Evolutionary conservation across 768 basidiomycete genomes (phyloP), one percentile per base, ranked within the genome.

Genomic region (Lactarius indigo): DNA sequence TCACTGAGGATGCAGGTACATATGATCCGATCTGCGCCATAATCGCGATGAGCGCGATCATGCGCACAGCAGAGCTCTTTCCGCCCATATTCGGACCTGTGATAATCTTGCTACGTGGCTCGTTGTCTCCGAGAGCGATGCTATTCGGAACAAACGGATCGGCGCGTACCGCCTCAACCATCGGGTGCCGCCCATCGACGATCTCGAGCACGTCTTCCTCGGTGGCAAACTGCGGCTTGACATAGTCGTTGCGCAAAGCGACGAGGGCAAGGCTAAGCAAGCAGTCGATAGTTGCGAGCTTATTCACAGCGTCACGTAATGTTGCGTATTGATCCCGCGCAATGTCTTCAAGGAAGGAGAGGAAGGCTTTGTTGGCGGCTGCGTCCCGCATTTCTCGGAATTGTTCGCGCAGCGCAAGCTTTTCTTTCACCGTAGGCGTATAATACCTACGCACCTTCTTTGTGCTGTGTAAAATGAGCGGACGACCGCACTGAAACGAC

Each of bases 1-100:
- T 89, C 57, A 91, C 89, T 0, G 85, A 82, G 17, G 78, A 76
- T 1, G 94, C 94, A 20, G 96, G 96, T 2, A 98, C 93, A 73
- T 92, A 96, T 18, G 88, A 90, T 13, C 96, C 96, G n/a, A 97
- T 87, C 74, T 98, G 95, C 1, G 92, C 90, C 90, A 84, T 82
- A 20, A 92, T 83, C 6, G 82, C 85, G 65, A 91, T 87, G 59
- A 94, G 80, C 17, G 89, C 90, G 31, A 89, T 81, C 87, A 90
- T 91, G 39, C 91, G 79, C 26, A 94, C 91, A 52, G 83, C 86
- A 37, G 90, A 92, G 69, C 91, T 94, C 78, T 97, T 97, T 47
- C 90, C 91, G 63, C 91, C 90, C 90, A 92, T 91, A 71, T 92
- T 92, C 1, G 90, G 91, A 12, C 92, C 92, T 0, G 91, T 94